Conservation (phyloP, 345 rosid species). For the Populus euphratica region DNA sequence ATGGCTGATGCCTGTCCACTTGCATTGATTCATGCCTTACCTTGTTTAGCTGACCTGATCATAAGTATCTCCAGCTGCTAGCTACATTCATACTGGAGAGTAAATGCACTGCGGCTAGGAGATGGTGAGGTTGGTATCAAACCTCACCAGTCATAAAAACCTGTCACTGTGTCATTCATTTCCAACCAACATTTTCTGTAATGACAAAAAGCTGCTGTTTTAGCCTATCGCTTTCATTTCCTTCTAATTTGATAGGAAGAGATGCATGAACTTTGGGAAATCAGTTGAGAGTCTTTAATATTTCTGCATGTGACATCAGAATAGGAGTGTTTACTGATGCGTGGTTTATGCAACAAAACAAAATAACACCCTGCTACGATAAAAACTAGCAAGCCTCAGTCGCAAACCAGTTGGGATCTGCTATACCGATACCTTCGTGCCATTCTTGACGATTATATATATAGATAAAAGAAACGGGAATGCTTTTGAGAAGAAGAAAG, state of each 20-base stretch:
- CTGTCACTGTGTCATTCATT: conserved; percentile 16
- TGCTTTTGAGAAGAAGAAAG: too few relatives aligned
- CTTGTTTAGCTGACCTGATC: background rate
- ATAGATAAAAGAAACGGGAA: too few relatives aligned
- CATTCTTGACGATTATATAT: too few relatives aligned
- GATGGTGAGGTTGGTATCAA: conserved; percentile 17
- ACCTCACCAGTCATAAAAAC: conserved; percentile 18
- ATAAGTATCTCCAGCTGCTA: conserved; percentile 36
- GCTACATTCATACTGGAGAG: conserved; percentile 32
- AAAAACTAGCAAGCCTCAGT: background rate
- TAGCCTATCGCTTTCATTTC: background rate
- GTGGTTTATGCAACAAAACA: background rate
- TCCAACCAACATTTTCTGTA: background rate
- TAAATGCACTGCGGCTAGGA: conserved; percentile 33
- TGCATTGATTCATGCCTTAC: too few relatives aligned
- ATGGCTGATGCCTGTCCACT: too few relatives aligned
- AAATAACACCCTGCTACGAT: background rate
- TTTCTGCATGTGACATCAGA: background rate
- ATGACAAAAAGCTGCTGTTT: background rate
- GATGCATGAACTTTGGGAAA: background rate
- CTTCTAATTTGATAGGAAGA: background rate
- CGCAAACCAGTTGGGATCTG: too few relatives aligned
- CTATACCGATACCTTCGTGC: too few relatives aligned
- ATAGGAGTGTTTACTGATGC: background rate
- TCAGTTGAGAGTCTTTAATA: too few relatives aligned